Base-by-base conservation (phyloP, 2,329 filamentous ascomycete species). In the Alternaria conjuncta region DNA sequence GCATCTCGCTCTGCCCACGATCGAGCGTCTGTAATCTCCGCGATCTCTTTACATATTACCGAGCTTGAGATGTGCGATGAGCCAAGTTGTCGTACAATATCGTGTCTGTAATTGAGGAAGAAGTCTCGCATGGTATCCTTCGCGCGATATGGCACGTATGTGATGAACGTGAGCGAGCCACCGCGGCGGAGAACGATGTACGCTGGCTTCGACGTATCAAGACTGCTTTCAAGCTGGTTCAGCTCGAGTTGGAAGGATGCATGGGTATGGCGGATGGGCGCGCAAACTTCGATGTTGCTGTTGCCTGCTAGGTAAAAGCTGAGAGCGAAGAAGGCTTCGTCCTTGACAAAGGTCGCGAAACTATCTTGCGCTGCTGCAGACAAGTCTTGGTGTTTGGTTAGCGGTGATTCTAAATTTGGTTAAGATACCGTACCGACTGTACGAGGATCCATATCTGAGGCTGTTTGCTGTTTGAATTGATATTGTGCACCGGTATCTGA, bases 11-110 rank as follows among this genome's bases (percentile, higher is more conserved):
- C 74, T 3, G 63, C 49, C 74, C 74, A 75, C 2, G 74, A 73
- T 15, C 75, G 67, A 2, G 54, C 64, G 47, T 77, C 74, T 5
- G 61, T 67, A 7, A 76, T 67, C 53, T 76, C 74, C 3, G 63
- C 72, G 8, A 69, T 61, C 36, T 76, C 75, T 54, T 74, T 76
- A 55, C 71, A 75, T 13, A 78, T 73, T 8, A 76, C 25, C 13
- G 49, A 70, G 3, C 43, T 36, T 10, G 63, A 41, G 25, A 76
- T 68, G 13, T 70, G n/a, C 12, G 60, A 15, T 26, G 55, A 51
- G 6, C 70, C 73, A 1, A 78, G 61, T 12, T 45, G 28, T 4
- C 60, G 23, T 2, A 76, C 46, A 2, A 74, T 28, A 1, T 56
- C 50, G 7, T 62, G 44, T 21, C 73, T 56, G 8, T 68, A 18